Percentiles rank a stretch among this genome's conserved stretches.
Conservation (phyloP, 1,139 yeast species). For the Kodamaea anthophila region DNA sequence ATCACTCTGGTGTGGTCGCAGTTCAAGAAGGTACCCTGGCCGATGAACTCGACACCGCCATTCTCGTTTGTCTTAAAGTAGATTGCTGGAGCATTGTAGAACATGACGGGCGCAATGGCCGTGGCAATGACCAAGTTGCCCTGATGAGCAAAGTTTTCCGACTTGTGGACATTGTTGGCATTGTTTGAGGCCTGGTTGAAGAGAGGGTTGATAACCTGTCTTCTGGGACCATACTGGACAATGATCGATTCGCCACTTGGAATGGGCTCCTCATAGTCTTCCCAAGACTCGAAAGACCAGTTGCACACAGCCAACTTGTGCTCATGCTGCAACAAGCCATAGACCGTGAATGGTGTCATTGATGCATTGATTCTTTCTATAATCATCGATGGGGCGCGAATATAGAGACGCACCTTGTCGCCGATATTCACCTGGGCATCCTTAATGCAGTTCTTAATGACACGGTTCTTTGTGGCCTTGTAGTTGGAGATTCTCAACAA, state of each 20-base stretch:
- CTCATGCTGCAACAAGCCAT: constrained; percentile 77
- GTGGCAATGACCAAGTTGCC: constrained; percentile 75
- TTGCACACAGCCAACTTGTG: constrained; percentile 80
- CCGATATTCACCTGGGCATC: constrained; percentile 66
- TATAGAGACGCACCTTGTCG: constrained; percentile 49
- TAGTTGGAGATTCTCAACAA: constrained; percentile 70
- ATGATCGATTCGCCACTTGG: constrained; percentile 73
- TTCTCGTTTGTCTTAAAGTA: constrained; percentile 50
- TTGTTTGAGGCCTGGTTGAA: constrained; percentile 76
- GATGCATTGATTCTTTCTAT: constrained; percentile 37
- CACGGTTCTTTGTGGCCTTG: constrained; percentile 68
- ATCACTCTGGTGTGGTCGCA: constrained; percentile 79
- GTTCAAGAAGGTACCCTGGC: constrained; percentile 85
- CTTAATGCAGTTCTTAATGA: constrained; percentile 54
- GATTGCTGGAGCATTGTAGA: constrained; percentile 77
- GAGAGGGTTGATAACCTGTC: constrained; percentile 78
- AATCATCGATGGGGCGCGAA: constrained; percentile 55
- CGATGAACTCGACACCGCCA: constrained; percentile 61
- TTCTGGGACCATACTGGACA: constrained; percentile 90
- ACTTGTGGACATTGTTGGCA: constrained; percentile 81
- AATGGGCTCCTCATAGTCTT: constrained; percentile 78
- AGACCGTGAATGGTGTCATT: constrained; percentile 52
- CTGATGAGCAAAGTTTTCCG: constrained; percentile 75
- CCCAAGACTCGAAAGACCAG: constrained; percentile 80
- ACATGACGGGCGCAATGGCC: constrained; percentile 81